A percentile compares a stretch with the other conserved stretches of the same genome.
phyloP scores from a whole-genome alignment of 257 asterid genomes.

The Solanum bukasovii region DNA sequence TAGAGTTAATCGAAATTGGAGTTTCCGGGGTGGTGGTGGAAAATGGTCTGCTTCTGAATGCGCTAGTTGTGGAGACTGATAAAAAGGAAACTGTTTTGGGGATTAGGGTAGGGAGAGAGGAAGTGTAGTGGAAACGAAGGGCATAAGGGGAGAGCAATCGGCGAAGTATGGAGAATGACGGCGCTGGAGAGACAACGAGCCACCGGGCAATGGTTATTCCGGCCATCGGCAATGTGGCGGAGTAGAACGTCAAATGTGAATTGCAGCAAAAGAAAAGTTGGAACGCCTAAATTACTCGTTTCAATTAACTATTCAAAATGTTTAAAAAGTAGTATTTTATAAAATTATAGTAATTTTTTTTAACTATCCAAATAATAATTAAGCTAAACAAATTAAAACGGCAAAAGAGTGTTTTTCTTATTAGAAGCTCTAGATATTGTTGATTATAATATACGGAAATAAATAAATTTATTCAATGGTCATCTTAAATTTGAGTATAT shows the following conservation, averaged over 20 bases:
- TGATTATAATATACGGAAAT: background rate
- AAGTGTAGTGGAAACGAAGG: background rate
- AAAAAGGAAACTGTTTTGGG: background rate
- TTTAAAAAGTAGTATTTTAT: too few species aligned
- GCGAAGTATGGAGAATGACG: background rate
- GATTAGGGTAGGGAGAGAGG: background rate
- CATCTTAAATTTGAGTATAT: background rate
- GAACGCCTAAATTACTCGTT: background rate
- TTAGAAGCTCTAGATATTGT: background rate
- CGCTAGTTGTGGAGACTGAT: background rate
- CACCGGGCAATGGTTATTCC: background rate
- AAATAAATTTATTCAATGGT: background rate
- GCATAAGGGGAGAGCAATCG: background rate
- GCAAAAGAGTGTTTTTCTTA: background rate
- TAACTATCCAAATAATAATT: rapidly evolving
- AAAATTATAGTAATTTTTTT: too few species aligned
- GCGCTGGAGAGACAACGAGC: background rate
- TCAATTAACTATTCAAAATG: too few species aligned
- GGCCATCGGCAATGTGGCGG: constrained; percentile 4
- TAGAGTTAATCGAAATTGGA: background rate
- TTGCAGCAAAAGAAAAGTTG: background rate
- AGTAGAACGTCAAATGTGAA: background rate
- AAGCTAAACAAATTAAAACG: background rate
- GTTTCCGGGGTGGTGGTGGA: constrained; percentile 16
- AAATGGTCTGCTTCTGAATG: constrained; percentile 3